Evolutionary conservation across 345 rosid genomes (phyloP), one percentile per base, ranked within the genome.

Genomic region (Lenwebbia sp.): DNA sequence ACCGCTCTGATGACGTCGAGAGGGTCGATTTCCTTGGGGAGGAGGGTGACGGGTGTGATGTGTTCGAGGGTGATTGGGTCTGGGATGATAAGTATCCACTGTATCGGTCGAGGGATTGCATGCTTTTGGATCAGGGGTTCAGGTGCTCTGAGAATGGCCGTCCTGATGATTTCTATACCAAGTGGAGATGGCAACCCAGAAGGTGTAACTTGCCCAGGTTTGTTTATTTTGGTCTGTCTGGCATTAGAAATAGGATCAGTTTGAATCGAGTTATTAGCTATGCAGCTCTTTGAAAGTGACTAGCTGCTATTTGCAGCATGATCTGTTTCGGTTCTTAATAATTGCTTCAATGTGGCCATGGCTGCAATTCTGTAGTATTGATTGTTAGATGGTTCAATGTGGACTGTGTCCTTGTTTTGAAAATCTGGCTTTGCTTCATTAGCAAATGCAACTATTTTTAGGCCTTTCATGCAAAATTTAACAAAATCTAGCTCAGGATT

Each of bases 171-270:
- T 92, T 94, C 92, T 96, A 94, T 87, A 94, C 95, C 51, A 94
- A 94, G 88, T 97, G 99, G 99, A 93, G 99, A 92, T 97, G 99
- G 99, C 99, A 95, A 87, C 99, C 99, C 50, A 94, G 57, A 57
- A 87, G 85, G 23, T 97, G 99, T 87, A 87, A 94, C 88, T 91
- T 96, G 90, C 99, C 99, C 88, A 96, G 99, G 99, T 97, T 51
- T 54, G 57, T 54, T 54, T 21, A 54, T 54, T 54, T 22, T 70
- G 78, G 47, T 33, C 78, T 19, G 11, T 70, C 6, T 37, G 47
- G 78, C 47, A 33, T 37, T 33, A 70, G 47, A 70, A 37, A 37
- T 70, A 70, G 26, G 47, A 70, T 70, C 78, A 70, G 13, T 70
- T 23, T 17, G 47, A 37, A 19, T 70, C 12, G 47, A 70, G 47